Conservation (phyloP, 2,329 filamentous ascomycete genomes). For the Xylariaceae sp. region DNA sequence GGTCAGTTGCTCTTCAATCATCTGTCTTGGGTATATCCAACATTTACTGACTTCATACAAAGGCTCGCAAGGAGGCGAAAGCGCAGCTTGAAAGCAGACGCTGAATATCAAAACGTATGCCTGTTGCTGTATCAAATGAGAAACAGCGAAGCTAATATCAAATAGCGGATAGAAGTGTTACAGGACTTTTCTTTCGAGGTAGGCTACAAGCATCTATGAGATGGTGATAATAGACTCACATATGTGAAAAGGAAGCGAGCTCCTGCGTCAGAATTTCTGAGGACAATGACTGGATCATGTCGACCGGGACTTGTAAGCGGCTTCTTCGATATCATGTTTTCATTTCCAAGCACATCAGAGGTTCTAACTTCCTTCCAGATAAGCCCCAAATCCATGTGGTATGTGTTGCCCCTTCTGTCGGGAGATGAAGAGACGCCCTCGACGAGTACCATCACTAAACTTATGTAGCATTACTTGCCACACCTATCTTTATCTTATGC, state of each 20-base stretch:
- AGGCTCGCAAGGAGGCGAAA: slow-evolving; percentile 79
- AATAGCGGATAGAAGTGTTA: slow-evolving; percentile 75
- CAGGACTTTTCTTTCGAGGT: slow-evolving; percentile 94
- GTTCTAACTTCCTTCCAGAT: slow-evolving; percentile 10
- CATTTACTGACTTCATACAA: slow-evolving; percentile 6
- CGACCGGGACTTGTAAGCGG: slow-evolving; percentile 65
- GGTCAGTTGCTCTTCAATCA: slow-evolving; percentile 34
- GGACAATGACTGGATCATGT: slow-evolving; percentile 97
- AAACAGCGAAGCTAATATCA: background rate
- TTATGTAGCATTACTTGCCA: slow-evolving; percentile 69
- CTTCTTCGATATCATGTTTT: too few relatives aligned
- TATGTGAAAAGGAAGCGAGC: slow-evolving; percentile 64
- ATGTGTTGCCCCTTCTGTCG: background rate
- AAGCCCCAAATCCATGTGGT: slow-evolving; percentile 81
- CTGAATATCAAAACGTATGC: slow-evolving; percentile 74
- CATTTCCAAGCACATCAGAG: background rate
- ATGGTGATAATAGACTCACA: background rate
- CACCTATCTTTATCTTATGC: slow-evolving; percentile 92
- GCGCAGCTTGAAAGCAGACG: slow-evolving; percentile 85
- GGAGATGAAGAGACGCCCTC: background rate
- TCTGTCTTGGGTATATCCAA: background rate
- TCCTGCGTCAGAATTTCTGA: slow-evolving; percentile 82
- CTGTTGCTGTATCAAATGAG: background rate
- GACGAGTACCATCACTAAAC: background rate
- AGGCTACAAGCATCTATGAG: background rate